These are phyloP conservation scores for Arthrinium phaeospermum DNA, from an alignment of 2,329 filamentous ascomycete species.

Conservation along the genomic window DNA sequence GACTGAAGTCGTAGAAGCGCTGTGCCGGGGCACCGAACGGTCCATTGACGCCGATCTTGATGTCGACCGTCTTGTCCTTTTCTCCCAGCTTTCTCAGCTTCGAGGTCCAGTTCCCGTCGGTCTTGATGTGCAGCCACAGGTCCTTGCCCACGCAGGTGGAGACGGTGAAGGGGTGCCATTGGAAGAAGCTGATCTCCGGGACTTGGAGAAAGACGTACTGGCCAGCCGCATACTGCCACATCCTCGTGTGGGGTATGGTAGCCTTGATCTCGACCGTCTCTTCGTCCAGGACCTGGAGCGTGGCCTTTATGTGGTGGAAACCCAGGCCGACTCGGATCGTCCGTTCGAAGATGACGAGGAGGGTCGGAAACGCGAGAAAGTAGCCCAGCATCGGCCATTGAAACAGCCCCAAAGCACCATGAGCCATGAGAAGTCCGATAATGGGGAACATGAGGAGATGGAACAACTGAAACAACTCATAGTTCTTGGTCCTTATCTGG, in stretches of 20 bases:
- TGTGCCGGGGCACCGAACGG: slow-evolving; percentile 64
- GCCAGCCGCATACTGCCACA: slow-evolving; percentile 61
- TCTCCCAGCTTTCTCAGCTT: slow-evolving; percentile 50
- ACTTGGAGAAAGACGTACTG: slow-evolving; percentile 64
- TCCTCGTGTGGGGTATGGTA: slow-evolving; percentile 51
- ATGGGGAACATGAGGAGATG: slow-evolving; percentile 65
- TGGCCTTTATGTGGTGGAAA: slow-evolving; percentile 54
- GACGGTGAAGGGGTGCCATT: slow-evolving; percentile 66
- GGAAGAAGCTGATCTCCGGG: slow-evolving; percentile 56
- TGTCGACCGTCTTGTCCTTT: slow-evolving; percentile 39
- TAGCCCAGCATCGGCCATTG: slow-evolving; percentile 64
- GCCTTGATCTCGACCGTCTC: slow-evolving; percentile 58
- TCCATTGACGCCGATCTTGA: slow-evolving; percentile 60
- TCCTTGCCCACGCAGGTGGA: slow-evolving; percentile 58
- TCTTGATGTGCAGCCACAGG: slow-evolving; percentile 63
- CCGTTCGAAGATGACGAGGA: slow-evolving; percentile 57
- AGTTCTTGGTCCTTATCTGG: slow-evolving; percentile 54
- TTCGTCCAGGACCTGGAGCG: slow-evolving; percentile 54
- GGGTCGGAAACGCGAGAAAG: slow-evolving; percentile 58
- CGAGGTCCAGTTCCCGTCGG: slow-evolving; percentile 62
- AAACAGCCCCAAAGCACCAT: slow-evolving; percentile 56
- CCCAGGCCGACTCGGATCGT: slow-evolving; percentile 50
- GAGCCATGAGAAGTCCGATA: slow-evolving; percentile 59
- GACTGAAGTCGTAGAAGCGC: slow-evolving; percentile 63
- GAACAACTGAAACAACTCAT: slow-evolving; percentile 62